Base-by-base conservation (phyloP, 2,329 filamentous ascomycete genomes). In the Alternaria postmessia region DNA sequence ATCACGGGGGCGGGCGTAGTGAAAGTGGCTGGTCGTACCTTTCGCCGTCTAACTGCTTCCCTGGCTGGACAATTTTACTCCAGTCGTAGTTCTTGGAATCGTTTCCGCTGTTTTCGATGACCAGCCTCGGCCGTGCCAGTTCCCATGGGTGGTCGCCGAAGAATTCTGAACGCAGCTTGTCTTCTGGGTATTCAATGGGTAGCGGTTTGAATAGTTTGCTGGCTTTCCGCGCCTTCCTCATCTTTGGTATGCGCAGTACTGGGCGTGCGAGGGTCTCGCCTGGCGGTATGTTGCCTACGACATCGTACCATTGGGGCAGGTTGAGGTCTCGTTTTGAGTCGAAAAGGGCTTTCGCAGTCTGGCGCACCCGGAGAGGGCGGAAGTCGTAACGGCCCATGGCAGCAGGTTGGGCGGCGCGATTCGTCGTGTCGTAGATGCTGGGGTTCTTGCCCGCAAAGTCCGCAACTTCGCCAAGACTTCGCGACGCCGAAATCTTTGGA, bases 61-160 rank as follows among this genome's bases (percentile, higher is more conserved):
- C 91, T 6, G 84, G 86, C 81, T 98, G 95, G 70, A 85, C 82
- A 68, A 96, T 79, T 24, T 85, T 88, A 69, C 89, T 91, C 94
- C 94, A 98, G 78, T 97, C 88, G 71, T 88, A 89, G 55, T 81
- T 83, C 76, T 90, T 87, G 52, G 87, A 84, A 74, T 99, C 94
- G 75, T 90, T 91, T 54, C 95, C 95, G 72, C 94, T 91, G 68
- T 89, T 84, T 81, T 99, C 95, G 9, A 98, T 81, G 47, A 99
- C 83, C 59, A 97, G 85, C 68, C 92, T 86, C 55, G 95, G 95
- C 64, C 94, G 86, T 18, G 95, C 95, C 74, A 99, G 82, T 81
- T 99, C 95, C 95, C 95, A 99, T 5, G 95, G 95, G 77, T 99
- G 95, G 78, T 99, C 94, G 73, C 86, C 88, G 83, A 92, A 99